A percentile compares a stretch with the other conserved stretches of the same genome.
Conservation (phyloP, 257 asterid genomes). For the Solanum sejunctum region DNA sequence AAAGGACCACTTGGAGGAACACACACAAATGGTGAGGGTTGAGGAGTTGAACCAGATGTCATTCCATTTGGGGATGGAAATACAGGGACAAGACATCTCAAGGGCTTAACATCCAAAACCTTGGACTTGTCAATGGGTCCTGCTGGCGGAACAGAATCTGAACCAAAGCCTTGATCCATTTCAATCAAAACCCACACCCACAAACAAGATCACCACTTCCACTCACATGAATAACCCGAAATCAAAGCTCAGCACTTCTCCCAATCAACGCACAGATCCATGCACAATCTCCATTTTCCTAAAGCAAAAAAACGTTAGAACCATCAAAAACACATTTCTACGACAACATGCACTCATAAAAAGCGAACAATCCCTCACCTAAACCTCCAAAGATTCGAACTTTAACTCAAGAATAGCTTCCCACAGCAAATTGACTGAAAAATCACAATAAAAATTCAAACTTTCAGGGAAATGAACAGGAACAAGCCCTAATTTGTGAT, state of each 20-base stretch:
- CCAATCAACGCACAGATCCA: neutral
- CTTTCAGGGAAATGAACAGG: slow-evolving; percentile 7
- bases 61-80: slow-evolving; percentile 53
- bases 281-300: neutral
- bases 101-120: slow-evolving; percentile 68
- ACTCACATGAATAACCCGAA: slow-evolving; percentile 5
- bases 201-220: neutral
- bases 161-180: slow-evolving; percentile 63
- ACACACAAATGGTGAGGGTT: slow-evolving; percentile 77
- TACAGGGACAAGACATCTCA: slow-evolving; percentile 67
- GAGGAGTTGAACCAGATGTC: slow-evolving; percentile 37
- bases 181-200: neutral
- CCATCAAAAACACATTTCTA: neutral
- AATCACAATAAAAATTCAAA: neutral
- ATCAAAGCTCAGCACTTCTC: neutral
- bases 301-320: neutral
- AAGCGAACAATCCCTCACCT: neutral
- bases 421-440: slow-evolving; percentile 6
- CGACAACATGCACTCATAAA: neutral
- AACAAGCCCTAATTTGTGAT: slow-evolving; percentile 19
- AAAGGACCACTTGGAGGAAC: slow-evolving; percentile 92
- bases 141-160: slow-evolving; percentile 27
- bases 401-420: slow-evolving; percentile 8
- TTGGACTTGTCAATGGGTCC: slow-evolving; percentile 61
- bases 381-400: neutral